Base-by-base conservation (phyloP, 345 rosid genomes). In the Geranium rotundifolium region DNA sequence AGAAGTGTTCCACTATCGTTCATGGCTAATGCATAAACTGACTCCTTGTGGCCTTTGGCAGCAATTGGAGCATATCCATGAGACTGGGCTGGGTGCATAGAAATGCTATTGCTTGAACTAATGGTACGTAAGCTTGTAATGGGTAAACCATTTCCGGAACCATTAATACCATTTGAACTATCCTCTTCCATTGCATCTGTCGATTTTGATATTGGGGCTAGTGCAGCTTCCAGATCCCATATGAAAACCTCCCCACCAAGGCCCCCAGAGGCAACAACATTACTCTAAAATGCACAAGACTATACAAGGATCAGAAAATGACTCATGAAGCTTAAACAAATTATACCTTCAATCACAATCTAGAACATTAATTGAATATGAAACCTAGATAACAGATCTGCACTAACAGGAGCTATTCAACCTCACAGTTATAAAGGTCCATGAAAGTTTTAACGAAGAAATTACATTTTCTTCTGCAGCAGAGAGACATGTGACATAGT, bases 231-330 rank as follows among this genome's bases (percentile, higher is more conserved):
- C n/a, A 95, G 76, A 72, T 95, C 97, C 99, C 99, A 95, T 76
- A 95, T 73, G 68, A 86, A 90, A 74, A 95, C 99, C 81, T 95
- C 99, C 80, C 97, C 96, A 52, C 97, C 99, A 85, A 95, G 99
- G 78, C 96, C 99, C 77, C 96, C 92, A 70, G 99, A 95, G 72
- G 96, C 97, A 88, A 95, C 86, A 72, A 95, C 72, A 82, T 86
- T 86, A 81, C 79, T 79, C 99, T 95, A 88, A 75, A 80, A 90
- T 72, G 77, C 82, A 68, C 55, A 79, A 80, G 72, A 82, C 89
- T 80, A 86, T 70, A 78, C 78, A 65, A 82, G 77, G 73, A 78
- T 90, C 84, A 90, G 82, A 76, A 79, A 77, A 75, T 67, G 80
- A 69, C 75, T 67, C 71, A 14, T 46, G 52, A 46, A 7, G 15